Percentiles rank a stretch among this genome's conserved stretches.
These are phyloP conservation scores for Pichia norvegensis DNA, from an alignment of 1,139 yeast species.

Conservation along the genomic window DNA sequence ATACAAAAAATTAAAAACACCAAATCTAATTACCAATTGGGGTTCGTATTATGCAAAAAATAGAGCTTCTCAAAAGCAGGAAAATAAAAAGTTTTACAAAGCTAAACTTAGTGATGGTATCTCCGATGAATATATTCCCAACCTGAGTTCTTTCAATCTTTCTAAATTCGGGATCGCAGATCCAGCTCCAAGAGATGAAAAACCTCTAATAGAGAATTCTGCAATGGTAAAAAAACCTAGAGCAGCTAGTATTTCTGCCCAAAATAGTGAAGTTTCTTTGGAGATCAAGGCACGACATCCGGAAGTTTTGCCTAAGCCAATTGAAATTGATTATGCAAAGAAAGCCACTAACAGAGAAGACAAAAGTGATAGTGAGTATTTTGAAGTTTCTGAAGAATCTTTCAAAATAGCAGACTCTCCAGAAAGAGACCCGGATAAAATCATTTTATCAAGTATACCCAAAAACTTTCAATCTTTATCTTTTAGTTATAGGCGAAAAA, in stretches of 20 bases:
- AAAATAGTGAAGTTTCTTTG: neutral
- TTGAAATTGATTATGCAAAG: conserved; percentile 17
- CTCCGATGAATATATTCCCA: conserved; percentile 70
- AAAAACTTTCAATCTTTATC: conserved; percentile 56
- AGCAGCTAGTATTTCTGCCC: neutral
- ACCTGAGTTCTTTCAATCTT: conserved; percentile 40
- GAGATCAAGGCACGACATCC: neutral
- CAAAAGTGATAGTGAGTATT: neutral
- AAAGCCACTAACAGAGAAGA: neutral
- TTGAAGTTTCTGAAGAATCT: conserved; percentile 14
- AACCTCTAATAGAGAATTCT: neutral
- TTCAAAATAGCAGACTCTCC: conserved; percentile 25
- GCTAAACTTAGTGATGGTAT: conserved; percentile 33
- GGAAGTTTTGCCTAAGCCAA: conserved; percentile 29
- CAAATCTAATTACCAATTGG: neutral
- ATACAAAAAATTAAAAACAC: neutral
- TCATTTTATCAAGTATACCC: conserved; percentile 33
- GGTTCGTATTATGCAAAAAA: neutral
- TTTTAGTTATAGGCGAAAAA: conserved; percentile 57
- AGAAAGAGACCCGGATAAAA: conserved; percentile 23
- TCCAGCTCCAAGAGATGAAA: neutral
- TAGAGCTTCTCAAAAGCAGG: neutral
- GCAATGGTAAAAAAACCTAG: neutral
- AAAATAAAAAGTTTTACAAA: neutral
- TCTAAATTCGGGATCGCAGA: conserved; percentile 30